Base-by-base conservation (phyloP, 2,329 filamentous ascomycete genomes). In the Penicillium sp. region DNA sequence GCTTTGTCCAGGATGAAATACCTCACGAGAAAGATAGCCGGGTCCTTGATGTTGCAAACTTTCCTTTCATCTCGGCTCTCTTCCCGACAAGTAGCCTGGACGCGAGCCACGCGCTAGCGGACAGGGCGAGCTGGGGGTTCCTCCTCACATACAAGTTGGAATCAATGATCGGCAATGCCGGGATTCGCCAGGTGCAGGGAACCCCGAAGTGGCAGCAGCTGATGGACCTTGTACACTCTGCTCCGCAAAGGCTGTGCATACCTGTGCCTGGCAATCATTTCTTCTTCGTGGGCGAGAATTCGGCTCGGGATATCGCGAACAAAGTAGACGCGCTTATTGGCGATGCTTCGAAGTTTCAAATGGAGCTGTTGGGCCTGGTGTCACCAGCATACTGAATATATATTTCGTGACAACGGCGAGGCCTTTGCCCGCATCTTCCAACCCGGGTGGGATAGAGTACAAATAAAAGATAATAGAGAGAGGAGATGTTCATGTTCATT, bases 81-180 rank as follows among this genome's bases (percentile, higher is more conserved):
- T 48, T 11, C 23, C 46, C 46, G 6, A 56, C 46, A 26, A 53
- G 56, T 30, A 44, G 55, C 1, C 26, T 59, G 4, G 66, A 67
- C 52, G 60, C 66, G 17, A 59, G 60, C 23, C 66, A 67, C 54
- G 55, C 66, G 1, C 41, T 67, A 1, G 56, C 57, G 11, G 66
- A 67, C 13, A 38, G 30, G 26, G 56, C 60, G 2, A 65, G 41
- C 13, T 67, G 66, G 66, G 66, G 64, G 19, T 67, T 67, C n/a
- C 19, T 67, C n/a, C 38, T 67, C 7, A 66, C 64, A n/a, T 63
- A 61, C 26, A 61, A 67, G 29, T 21, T 66, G 26, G 45, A 59
- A 15, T 47, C 47, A 23, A 61, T 60, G 49, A 45, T 53, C n/a
- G 31, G 41, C 21, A 50, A 48, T 46, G n/a, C n/a, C 7, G 45